Evolutionary conservation across 192 early-diverging fungal species (phyloP).

Genomic region (Coemansia sp.): DNA sequence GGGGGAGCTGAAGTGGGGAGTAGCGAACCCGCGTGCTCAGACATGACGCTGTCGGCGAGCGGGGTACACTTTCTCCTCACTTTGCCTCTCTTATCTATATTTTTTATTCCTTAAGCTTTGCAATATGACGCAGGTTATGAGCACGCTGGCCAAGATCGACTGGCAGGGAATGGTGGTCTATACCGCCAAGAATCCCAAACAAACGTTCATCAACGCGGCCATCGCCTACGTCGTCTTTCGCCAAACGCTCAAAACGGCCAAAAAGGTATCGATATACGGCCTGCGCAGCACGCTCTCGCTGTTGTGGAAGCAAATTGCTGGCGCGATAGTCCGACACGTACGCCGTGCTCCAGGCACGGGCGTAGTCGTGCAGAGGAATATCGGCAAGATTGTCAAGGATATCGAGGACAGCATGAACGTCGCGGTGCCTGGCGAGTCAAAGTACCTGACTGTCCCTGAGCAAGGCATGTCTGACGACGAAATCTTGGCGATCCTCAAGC

Average conservation of each 20-base stretch:
- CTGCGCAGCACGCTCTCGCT: slow-evolving; percentile 17
- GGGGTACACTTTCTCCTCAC: not conserved
- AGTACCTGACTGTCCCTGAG: slow-evolving; percentile 67
- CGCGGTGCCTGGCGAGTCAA: slow-evolving; percentile 60
- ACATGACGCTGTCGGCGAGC: not conserved
- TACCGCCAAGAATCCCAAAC: slow-evolving; percentile 39
- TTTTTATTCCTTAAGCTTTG: not conserved
- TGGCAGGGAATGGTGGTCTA: slow-evolving; percentile 41
- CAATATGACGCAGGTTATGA: slow-evolving; percentile 40
- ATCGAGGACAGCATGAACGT: slow-evolving; percentile 77
- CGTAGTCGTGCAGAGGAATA: slow-evolving; percentile 68
- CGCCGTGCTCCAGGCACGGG: slow-evolving; percentile 56
- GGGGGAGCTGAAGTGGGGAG: not conserved
- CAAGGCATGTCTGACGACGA: slow-evolving; percentile 62
- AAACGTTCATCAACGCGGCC: slow-evolving; percentile 38
- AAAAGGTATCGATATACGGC: slow-evolving; percentile 40
- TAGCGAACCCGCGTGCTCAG: not conserved
- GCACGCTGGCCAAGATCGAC: slow-evolving; percentile 48
- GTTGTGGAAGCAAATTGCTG: slow-evolving; percentile 36
- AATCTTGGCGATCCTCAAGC: slow-evolving; percentile 62
- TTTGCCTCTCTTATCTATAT: not conserved
- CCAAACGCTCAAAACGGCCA: slow-evolving; percentile 25
- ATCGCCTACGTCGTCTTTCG: slow-evolving; percentile 47
- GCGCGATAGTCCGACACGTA: slow-evolving; percentile 27
- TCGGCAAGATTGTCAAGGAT: slow-evolving; percentile 75